These are phyloP conservation scores for Iris pallida DNA, from an alignment of 116 monocot genomes.

Conservation along the genomic window DNA sequence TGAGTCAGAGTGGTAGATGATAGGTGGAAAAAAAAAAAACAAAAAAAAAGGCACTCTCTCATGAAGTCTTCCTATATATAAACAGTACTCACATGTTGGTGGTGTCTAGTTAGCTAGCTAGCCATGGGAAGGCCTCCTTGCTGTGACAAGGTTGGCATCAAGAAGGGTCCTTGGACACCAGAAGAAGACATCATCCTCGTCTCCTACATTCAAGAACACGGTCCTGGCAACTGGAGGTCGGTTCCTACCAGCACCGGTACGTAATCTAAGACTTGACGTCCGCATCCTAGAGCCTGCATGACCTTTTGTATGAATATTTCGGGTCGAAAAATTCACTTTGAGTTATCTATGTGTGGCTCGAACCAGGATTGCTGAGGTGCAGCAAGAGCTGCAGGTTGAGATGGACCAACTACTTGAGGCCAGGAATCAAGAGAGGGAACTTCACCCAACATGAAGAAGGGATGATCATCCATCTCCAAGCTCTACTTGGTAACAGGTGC, in stretches of 20 bases:
- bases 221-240: slow-evolving; percentile 55
- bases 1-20: slow-evolving; percentile 37
- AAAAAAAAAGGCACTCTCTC: background rate
- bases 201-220: slow-evolving; percentile 59
- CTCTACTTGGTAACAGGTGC: slow-evolving; percentile 60
- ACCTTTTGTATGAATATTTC: background rate
- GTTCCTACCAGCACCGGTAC: slow-evolving; percentile 54
- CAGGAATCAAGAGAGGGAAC: slow-evolving; percentile 72
- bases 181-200: slow-evolving; percentile 59
- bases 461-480: slow-evolving; percentile 59
- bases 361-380: slow-evolving; percentile 57
- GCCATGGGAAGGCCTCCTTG: slow-evolving; percentile 57
- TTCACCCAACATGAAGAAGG: slow-evolving; percentile 66
- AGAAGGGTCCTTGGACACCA: slow-evolving; percentile 73
- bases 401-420: slow-evolving; percentile 74
- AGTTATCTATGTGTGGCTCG: background rate
- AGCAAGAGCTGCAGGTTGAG: slow-evolving; percentile 76
- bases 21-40: slow-evolving; percentile 7
- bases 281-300: background rate
- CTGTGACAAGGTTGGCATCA: slow-evolving; percentile 51
- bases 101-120: background rate
- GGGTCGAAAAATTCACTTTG: background rate
- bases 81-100: slow-evolving; percentile 20
- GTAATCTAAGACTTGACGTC: background rate
- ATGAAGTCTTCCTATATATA: slow-evolving; percentile 17